These are phyloP conservation scores for Chaetomiaceae sp. DNA, from an alignment of 2,329 filamentous ascomycete species.

Conservation along the genomic window DNA sequence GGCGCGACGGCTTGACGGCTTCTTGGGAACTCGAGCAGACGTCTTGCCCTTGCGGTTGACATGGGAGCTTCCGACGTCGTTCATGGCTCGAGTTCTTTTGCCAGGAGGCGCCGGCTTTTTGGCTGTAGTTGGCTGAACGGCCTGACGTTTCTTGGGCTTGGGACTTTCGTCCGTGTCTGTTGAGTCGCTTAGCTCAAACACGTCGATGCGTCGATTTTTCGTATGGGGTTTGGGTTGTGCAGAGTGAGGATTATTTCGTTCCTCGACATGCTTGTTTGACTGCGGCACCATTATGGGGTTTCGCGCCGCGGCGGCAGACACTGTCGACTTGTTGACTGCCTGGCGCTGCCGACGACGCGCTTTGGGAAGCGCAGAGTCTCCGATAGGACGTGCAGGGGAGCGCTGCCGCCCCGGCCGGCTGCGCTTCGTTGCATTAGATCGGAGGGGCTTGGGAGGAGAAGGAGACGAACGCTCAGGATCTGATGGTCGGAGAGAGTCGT, in stretches of 20 bases:
- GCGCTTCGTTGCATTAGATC: no score
- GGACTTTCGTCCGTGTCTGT: slow-evolving; percentile 5
- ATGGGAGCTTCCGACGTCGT: background rate
- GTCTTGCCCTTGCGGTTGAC: background rate
- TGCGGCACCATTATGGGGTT: background rate
- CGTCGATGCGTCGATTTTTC: background rate
- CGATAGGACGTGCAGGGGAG: no score
- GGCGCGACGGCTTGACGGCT: background rate
- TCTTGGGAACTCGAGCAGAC: background rate
- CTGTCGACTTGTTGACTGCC: no score
- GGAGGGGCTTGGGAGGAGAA: no score
- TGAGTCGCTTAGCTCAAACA: slow-evolving; percentile 6
- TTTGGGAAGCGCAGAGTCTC: no score
- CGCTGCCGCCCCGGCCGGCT: no score
- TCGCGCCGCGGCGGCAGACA: no score
- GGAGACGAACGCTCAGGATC: no score
- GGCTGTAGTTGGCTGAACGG: background rate
- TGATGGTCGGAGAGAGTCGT: no score
- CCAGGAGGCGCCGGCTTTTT: background rate
- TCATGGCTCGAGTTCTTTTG: background rate
- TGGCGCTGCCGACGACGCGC: no score
- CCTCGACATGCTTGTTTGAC: background rate
- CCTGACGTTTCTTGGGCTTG: slow-evolving; percentile 2
- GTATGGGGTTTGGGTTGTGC: background rate
- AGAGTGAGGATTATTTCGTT: background rate